Evolutionary conservation across 805 yeast species (phyloP), one percentile per base, ranked within the genome.

Genomic region (Candida piceae): DNA sequence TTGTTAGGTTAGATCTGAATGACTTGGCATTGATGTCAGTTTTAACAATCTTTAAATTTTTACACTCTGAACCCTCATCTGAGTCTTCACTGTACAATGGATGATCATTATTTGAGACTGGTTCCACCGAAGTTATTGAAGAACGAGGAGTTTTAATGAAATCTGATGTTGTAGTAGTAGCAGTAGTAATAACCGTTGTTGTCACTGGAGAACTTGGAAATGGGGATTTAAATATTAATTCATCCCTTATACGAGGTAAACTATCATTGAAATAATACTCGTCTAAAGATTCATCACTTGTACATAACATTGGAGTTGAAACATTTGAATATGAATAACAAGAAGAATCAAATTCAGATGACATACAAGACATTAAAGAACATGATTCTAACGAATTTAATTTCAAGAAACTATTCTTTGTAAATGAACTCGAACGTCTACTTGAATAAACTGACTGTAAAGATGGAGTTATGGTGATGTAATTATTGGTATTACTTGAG

Each of bases 391-490:
- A n/a, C n/a, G 26, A 24, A 24, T 12, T 24, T 9, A 34, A 35
- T 23, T 29, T 39, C 2, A 41, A 21, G 29, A 29, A 13, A 11
- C 9, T 18, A 7, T 16, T 16, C 3, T 13, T 10, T 10, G 25
- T 21, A 32, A 32, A 38, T 9, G 31, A 22, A 8, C 36, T 37
- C n/a, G 42, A 31, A 13, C 38, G 15, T n/a, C 33, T 25, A 11
- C 16, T 23, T 17, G 17, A 31, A 13, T 38, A 15, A 10, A 42
- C 21, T 13, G 39, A 38, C 15, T 29, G 38, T 9, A 42, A 33
- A n/a, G 39, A 42, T 16, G 45, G 42, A n/a, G 45, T 32, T 8
- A 27, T 13, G 2, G 35, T n/a, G n/a, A n/a, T n/a, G n/a, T n/a
- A n/a, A n/a, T n/a, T n/a, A n/a, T n/a, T n/a, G n/a, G n/a, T n/a